Base-by-base conservation (phyloP, 192 early-diverging fungal genomes). In the Coemansia sp. region DNA sequence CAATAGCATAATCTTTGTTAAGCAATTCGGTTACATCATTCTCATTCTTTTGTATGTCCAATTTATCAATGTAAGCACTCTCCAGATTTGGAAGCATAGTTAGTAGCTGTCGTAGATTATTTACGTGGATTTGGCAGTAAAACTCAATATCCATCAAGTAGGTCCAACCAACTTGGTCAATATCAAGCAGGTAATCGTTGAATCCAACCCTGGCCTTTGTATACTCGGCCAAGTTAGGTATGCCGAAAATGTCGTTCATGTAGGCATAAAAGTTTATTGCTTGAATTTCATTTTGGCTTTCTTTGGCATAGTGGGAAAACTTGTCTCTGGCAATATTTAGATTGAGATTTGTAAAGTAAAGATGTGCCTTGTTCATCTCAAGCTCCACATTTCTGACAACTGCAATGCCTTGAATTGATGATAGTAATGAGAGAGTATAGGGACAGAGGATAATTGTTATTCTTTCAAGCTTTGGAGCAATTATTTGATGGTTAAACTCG, bases 391-490 rank as follows among this genome's bases (percentile, higher is more conserved):
- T 5, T 8, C 39, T n/a, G 39, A 58, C 39, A 5, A 36, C 7
- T 12, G 9, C n/a, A 4, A 18, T 10, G 12, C 56, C 56, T 13
- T 13, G 11, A 0, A 58, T 58, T 15, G 56, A 58, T 7, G 56
- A 36, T 6, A 58, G 6, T 5, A 58, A 40, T 40, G 56, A 58
- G 5, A 58, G 39, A 0, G 56, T 58, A 58, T 22, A 58, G 8
- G 56, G 56, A 16, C 56, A 58, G 39, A 40, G 32, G 11, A 6
- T 36, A 8, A 40, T 4, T 39, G 6, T 40, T 21, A 58, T 15
- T 1, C 15, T 58, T 15, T 58, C 36, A 6, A 58, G 56, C 37
- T 58, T 58, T 58, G 56, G 56, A 39, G 56, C 56, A 40, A 40
- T n/a, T 13, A 58, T 41, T n/a, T n/a, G 9, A 40, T 58, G 39